Evolutionary conservation across 108 stramenopile genomes (phyloP), one percentile per base, ranked within the genome.

Genomic region (Nitzschia sp.): DNA sequence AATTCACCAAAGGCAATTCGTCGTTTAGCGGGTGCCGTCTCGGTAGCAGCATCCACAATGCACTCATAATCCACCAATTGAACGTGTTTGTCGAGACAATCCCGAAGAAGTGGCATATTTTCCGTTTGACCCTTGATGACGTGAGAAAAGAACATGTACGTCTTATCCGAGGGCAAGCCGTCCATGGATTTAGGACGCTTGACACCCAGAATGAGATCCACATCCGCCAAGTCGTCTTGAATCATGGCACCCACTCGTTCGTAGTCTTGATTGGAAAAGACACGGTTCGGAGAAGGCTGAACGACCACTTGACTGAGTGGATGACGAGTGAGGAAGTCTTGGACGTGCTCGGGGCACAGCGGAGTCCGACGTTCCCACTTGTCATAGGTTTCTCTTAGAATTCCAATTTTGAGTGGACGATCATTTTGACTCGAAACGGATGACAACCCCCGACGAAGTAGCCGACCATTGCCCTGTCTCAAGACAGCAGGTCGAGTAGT

Each of bases 11-110:
- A 96, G n/a, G 90, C 88, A 46, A 96, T 91, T 11, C 85, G 59
- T n/a, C 92, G 87, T 59, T 82, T 62, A 32, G 70, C 80, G 35
- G 77, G 78, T 34, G 69, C 54, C 33, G 59, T 60, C 0, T 67
- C 59, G 13, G 72, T 27, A 58, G 29, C 64, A 57, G 35, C 64
- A 3, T 42, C 57, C 5, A 71, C 59, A 59, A 96, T 93, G 28
- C 85, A 86, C 70, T 96, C 95, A 64, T 93, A 94, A 71, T 94
- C 95, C 35, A 92, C 71, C 25, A 96, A 72, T 61, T 91, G 89
- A 26, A 91, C 82, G 2, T 82, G 74, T 46, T 85, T 77, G 35
- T 80, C 74, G 0, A 91, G 75, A 65, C 90, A 76, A 15, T 77
- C 61, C 63, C 92, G 82, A 11, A 91, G 51, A 28, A 95, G 70